Percentiles rank a stretch among this genome's conserved stretches.
Evolutionary conservation across 169 alveolate species (phyloP).

Genomic region (Neospora caninum): DNA sequence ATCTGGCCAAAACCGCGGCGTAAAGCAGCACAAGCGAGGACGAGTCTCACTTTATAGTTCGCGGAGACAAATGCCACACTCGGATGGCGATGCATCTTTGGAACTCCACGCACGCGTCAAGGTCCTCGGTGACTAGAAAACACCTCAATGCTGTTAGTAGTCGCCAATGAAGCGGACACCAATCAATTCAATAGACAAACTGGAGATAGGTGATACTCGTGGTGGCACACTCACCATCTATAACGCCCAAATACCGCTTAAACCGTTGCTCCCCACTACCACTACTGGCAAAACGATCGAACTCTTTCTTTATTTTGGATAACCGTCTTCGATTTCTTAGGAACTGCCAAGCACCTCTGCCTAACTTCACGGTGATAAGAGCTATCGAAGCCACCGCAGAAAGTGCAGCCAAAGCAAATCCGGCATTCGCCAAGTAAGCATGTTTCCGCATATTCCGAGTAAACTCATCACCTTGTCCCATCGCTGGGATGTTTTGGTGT

Average conservation of each 20-base stretch:
- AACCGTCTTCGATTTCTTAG: neutral
- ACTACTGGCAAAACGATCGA: neutral
- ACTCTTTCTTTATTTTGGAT: neutral
- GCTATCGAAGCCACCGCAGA: neutral
- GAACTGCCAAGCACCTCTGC: neutral
- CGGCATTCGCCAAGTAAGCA: neutral
- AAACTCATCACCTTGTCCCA: neutral
- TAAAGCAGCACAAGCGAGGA: too few relatives aligned
- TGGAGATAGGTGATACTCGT: neutral
- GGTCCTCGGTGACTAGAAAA: too few relatives aligned
- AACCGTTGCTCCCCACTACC: neutral
- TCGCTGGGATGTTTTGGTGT: neutral
- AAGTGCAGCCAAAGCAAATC: neutral
- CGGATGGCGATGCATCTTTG: too few relatives aligned
- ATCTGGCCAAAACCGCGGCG: too few relatives aligned
- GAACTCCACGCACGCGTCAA: too few relatives aligned
- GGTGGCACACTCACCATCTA: neutral
- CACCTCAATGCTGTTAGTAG: too few relatives aligned
- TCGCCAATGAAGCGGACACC: too few relatives aligned
- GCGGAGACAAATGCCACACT: too few relatives aligned
- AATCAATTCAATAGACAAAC: neutral
- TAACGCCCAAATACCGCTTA: neutral
- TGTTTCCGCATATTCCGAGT: too few relatives aligned
- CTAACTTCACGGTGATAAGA: neutral
- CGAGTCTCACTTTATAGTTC: too few relatives aligned